Percentiles rank a stretch among this genome's conserved stretches.
phyloP scores from a whole-genome alignment of 2,329 filamentous ascomycete genomes.

The Volutella citrinella region DNA sequence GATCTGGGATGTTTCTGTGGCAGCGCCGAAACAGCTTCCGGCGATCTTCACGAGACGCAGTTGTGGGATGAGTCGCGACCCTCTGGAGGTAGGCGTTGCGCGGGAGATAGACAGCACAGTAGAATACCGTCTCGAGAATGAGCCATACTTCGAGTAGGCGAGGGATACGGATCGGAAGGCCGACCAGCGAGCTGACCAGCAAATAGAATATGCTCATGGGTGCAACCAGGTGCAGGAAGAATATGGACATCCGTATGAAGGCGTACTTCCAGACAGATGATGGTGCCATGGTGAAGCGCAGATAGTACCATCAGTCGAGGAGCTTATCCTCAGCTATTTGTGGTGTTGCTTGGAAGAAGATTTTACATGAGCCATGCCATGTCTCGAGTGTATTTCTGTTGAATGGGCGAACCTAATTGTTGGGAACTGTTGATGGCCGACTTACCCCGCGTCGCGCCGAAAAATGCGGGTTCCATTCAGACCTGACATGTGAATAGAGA shows the following conservation, averaged over 20 bases:
- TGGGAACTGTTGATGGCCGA: constrained; percentile 2
- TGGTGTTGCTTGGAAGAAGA: constrained; percentile 3
- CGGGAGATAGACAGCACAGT: constrained; percentile 50
- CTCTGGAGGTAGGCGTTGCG: constrained; percentile 49
- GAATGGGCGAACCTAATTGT: no score
- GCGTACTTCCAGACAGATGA: constrained; percentile 22
- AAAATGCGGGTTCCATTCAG: constrained; percentile 3
- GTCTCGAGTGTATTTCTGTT: constrained; percentile 3
- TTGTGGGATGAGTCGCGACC: constrained; percentile 47
- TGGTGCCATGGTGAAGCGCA: no score
- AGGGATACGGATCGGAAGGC: constrained; percentile 25
- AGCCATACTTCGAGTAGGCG: constrained; percentile 40
- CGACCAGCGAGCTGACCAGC: constrained; percentile 25
- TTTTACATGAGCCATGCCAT: constrained; percentile 2
- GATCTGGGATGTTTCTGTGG: constrained; percentile 48
- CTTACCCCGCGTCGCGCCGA: constrained; percentile 3
- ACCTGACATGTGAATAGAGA: constrained; percentile 4
- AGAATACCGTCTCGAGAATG: constrained; percentile 52
- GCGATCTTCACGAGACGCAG: constrained; percentile 42
- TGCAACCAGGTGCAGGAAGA: constrained; percentile 45
- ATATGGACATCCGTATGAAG: constrained; percentile 45
- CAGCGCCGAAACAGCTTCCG: constrained; percentile 49
- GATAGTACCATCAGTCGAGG: no score
- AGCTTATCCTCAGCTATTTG: constrained; percentile 3
- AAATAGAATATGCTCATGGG: constrained; percentile 47